A percentile compares a stretch with the other conserved stretches of the same genome.
Conservation (phyloP, 2,329 filamentous ascomycete species). For the Coniochaeta pulveracea region DNA sequence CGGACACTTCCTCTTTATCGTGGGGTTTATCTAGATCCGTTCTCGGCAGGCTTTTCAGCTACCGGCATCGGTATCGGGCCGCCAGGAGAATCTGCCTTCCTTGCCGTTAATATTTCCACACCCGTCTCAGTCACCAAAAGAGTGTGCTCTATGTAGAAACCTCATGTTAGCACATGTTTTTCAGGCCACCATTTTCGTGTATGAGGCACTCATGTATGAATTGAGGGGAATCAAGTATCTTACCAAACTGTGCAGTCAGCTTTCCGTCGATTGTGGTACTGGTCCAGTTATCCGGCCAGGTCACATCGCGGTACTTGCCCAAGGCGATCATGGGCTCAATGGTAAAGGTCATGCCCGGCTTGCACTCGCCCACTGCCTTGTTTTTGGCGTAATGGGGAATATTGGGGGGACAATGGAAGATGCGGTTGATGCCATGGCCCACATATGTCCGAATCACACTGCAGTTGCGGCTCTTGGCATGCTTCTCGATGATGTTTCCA, state of each 20-base stretch:
- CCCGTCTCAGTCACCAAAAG: slow-evolving; percentile 75
- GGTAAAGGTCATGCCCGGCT: slow-evolving; percentile 96
- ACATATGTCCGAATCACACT: slow-evolving; percentile 94
- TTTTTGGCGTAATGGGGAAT: slow-evolving; percentile 98
- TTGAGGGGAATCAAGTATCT: slow-evolving; percentile 17
- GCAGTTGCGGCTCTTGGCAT: slow-evolving; percentile 75
- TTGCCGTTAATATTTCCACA: slow-evolving; percentile 71
- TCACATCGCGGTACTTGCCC: slow-evolving; percentile 83
- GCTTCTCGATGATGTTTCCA: slow-evolving; percentile 90
- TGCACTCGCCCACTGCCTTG: slow-evolving; percentile 88
- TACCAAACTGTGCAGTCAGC: slow-evolving; percentile 85
- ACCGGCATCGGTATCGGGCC: slow-evolving; percentile 54
- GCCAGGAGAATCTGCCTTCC: slow-evolving; percentile 62
- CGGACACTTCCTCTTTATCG: too few relatives aligned
- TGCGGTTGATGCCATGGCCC: slow-evolving; percentile 85
- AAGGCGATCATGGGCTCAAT: slow-evolving; percentile 98
- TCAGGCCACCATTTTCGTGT: background rate
- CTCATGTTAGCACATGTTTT: slow-evolving; percentile 3
- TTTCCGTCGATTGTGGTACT: slow-evolving; percentile 86
- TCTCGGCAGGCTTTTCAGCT: too few relatives aligned
- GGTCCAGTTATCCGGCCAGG: slow-evolving; percentile 98
- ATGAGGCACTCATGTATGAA: background rate
- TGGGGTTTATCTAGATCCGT: slow-evolving; percentile 2
- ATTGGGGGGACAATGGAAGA: slow-evolving; percentile 91
- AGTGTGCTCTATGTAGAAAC: slow-evolving; percentile 58